Percentiles rank a stretch among this genome's conserved stretches.
Conservation (phyloP, 257 asterid genomes). For the Mentha longifolia region DNA sequence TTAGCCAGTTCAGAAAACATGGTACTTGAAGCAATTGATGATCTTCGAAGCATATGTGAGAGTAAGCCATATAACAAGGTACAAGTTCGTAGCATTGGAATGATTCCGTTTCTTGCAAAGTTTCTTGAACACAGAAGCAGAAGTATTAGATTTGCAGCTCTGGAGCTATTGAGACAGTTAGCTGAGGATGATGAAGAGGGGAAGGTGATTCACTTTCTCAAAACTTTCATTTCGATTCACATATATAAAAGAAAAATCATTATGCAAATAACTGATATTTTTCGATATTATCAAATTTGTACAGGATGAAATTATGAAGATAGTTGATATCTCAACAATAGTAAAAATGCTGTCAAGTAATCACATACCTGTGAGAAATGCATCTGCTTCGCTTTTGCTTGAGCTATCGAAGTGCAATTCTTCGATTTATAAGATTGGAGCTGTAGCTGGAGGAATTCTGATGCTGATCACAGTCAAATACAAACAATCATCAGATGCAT, state of each 20-base stretch:
- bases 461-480: constrained; percentile 68
- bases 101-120: constrained; percentile 61
- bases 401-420: constrained; percentile 59
- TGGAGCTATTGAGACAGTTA: constrained; percentile 55
- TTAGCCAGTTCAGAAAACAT: constrained; percentile 64
- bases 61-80: constrained; percentile 55
- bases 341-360: constrained; percentile 69
- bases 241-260: not conserved
- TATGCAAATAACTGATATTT: not conserved
- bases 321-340: constrained; percentile 48
- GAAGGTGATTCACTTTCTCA: constrained; percentile 40
- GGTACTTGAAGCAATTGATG: constrained; percentile 75
- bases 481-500: constrained; percentile 53
- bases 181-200: constrained; percentile 73
- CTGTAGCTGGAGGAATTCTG: constrained; percentile 70
- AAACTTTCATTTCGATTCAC: constrained; percentile 9
- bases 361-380: constrained; percentile 64
- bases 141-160: constrained; percentile 47
- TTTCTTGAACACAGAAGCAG: constrained; percentile 60
- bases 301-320: constrained; percentile 61
- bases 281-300: not conserved
- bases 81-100: constrained; percentile 61
- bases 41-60: constrained; percentile 55
- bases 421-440: constrained; percentile 49
- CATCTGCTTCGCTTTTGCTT: constrained; percentile 54